Conservation (phyloP, 257 asterid genomes). For the Schizonepeta tenuifolia region DNA sequence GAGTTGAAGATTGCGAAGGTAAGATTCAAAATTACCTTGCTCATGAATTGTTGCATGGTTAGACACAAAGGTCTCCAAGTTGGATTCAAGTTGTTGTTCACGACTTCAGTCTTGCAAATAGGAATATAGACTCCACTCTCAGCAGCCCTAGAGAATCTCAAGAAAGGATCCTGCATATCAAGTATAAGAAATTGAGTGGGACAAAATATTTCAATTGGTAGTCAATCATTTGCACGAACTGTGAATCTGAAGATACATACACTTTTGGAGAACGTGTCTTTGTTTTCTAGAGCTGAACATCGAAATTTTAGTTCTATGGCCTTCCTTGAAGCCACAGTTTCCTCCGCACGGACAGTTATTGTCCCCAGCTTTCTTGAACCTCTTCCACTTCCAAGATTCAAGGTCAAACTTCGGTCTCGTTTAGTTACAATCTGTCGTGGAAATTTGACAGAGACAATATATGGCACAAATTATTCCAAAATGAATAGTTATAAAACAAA, state of each 20-base stretch:
- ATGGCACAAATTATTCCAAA: neutral
- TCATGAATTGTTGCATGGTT: constrained; percentile 54
- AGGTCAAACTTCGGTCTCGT: constrained; percentile 49
- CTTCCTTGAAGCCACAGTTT: constrained; percentile 62
- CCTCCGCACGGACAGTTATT: constrained; percentile 72
- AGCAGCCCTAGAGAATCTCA: constrained; percentile 68
- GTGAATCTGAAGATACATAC: constrained; percentile 43
- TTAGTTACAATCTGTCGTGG: constrained; percentile 63
- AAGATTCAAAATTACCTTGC: constrained; percentile 55
- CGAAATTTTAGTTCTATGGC: constrained; percentile 63
- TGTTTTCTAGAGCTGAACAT: constrained; percentile 64
- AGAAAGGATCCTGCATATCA: constrained; percentile 71
- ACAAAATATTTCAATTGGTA: neutral
- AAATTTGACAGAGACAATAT: constrained; percentile 18
- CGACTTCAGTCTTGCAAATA: constrained; percentile 77
- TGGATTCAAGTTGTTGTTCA: constrained; percentile 81
- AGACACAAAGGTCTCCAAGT: constrained; percentile 63
- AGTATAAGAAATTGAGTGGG: constrained; percentile 11
- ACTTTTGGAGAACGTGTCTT: constrained; percentile 73
- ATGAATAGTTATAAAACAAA: neutral
- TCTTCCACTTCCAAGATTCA: constrained; percentile 51
- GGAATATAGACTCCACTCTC: constrained; percentile 67
- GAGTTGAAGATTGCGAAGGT: constrained; percentile 8
- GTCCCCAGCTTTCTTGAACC: constrained; percentile 55
- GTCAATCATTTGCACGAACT: neutral